Evolutionary conservation across 2,329 filamentous ascomycete genomes (phyloP), one percentile per base, ranked within the genome.

Genomic region (Lasiodiplodia gonubiensis): DNA sequence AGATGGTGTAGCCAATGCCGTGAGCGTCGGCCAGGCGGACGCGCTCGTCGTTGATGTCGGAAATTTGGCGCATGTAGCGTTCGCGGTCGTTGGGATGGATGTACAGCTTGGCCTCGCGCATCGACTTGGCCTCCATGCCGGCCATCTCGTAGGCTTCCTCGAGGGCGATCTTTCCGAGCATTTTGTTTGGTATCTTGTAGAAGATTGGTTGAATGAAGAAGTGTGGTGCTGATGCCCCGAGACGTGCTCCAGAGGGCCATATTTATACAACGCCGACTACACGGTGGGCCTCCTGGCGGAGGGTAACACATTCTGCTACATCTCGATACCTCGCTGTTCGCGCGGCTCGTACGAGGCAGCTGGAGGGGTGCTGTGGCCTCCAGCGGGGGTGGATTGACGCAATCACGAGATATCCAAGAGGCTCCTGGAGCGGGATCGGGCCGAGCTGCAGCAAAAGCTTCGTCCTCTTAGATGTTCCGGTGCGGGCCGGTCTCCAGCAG

Each of bases 1-100:
- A 53, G 10, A 76, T 70, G 27, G 70, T 72, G 59, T 72, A 74
- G 23, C 72, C 73, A 4, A 76, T 72, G n/a, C 72, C 74, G 64
- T 75, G 61, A 16, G 48, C 48, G 35, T 64, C 61, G 14, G 61
- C 61, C 33, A 53, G 51, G 48, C 61, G 61, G 21, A 64, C 48
- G 0, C 42, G 78, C 49, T 80, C 78, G 35, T 52, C 61, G 49
- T 54, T 64, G 48, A 64, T 64, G 49, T 64, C 61, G 33, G 61
- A 53, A 35, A 64, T 64, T 18, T 64, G 48, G 61, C 48, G 48
- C 48, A 64, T 54, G 61, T 64, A 54, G 21, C 51, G 48, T 25
- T 54, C 61, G 35, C 48, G 48, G 51, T 64, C 61, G 48, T 52
- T 42, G 59, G 59, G 59, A 46, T 51, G 46, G 61, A 52, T 64